Percentiles rank a stretch among this genome's conserved stretches.
phyloP scores from a whole-genome alignment of 2,329 filamentous ascomycete genomes.

The Westerdykella ornata region DNA sequence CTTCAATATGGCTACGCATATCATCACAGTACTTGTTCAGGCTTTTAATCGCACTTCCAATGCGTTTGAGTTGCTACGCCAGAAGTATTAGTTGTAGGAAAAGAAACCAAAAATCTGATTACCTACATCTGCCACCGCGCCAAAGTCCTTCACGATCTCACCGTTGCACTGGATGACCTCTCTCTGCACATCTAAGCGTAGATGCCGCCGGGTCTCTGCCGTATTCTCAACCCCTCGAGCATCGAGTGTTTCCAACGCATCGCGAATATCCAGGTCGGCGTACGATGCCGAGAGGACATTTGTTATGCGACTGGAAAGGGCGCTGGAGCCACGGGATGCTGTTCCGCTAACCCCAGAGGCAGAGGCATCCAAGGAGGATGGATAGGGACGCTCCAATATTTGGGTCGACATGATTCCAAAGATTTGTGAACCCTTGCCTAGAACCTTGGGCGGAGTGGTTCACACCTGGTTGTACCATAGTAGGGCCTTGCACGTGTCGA shows the following conservation, averaged over 20 bases:
- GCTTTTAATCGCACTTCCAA: slow-evolving; percentile 69
- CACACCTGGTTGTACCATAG: no score
- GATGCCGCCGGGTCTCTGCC: slow-evolving; percentile 67
- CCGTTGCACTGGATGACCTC: slow-evolving; percentile 92
- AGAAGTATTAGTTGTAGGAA: slow-evolving; percentile 18
- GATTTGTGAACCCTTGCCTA: no score
- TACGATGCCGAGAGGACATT: slow-evolving; percentile 86
- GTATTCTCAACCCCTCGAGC: slow-evolving; percentile 64
- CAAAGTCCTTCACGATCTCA: slow-evolving; percentile 80
- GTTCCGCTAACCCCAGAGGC: slow-evolving; percentile 14
- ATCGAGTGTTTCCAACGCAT: slow-evolving; percentile 74
- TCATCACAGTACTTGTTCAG: slow-evolving; percentile 73
- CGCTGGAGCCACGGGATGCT: slow-evolving; percentile 47
- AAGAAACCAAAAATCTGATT: neutral
- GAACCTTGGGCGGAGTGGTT: no score
- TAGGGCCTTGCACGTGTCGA: neutral
- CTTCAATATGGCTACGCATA: slow-evolving; percentile 69
- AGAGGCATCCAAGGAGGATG: slow-evolving; percentile 23
- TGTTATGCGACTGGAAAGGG: slow-evolving; percentile 74
- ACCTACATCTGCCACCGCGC: slow-evolving; percentile 72
- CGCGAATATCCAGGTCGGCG: slow-evolving; percentile 83
- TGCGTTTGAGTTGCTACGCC: slow-evolving; percentile 74
- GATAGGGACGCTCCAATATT: slow-evolving; percentile 26
- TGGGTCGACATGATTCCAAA: slow-evolving; percentile 25
- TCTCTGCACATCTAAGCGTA: slow-evolving; percentile 78